These are phyloP conservation scores for Aphanomyces euteiches DNA, from an alignment of 352 stramenopile species.

Conservation along the genomic window DNA sequence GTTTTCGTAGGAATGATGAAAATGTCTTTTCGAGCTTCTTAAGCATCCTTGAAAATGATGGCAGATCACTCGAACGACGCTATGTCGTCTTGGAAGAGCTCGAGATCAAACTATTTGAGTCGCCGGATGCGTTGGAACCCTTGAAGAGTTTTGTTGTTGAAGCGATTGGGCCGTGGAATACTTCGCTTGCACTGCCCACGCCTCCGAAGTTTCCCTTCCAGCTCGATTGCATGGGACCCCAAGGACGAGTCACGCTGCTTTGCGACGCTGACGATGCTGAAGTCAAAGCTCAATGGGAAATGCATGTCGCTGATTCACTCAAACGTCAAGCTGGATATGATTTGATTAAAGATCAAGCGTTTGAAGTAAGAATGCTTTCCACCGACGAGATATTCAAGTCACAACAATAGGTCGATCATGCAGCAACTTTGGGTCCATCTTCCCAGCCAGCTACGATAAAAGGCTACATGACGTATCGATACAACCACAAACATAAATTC, in stretches of 20 bases:
- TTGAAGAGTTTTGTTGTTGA: not conserved
- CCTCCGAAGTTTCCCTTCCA: not conserved
- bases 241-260: not conserved
- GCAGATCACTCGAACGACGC: not conserved
- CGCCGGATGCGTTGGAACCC: conserved; percentile 10
- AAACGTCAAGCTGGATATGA: conserved; percentile 11
- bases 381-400: not conserved
- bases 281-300: not conserved
- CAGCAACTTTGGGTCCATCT: not conserved
- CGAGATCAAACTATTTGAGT: conserved; percentile 18
- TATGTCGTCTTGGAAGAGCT: conserved; percentile 25
- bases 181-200: not conserved
- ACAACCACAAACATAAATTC: not conserved
- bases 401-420: conserved; percentile 17
- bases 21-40: conserved; percentile 26
- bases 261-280: conserved; percentile 4
- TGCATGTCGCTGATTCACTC: not conserved
- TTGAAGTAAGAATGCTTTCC: not conserved
- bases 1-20: not conserved
- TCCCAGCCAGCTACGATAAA: not conserved
- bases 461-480: conserved; percentile 31
- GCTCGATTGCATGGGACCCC: not conserved
- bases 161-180: not conserved
- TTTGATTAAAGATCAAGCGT: conserved; percentile 23
- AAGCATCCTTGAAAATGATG: not conserved